Conservation (phyloP, 345 rosid genomes). For the Orychophragmus violaceus region DNA sequence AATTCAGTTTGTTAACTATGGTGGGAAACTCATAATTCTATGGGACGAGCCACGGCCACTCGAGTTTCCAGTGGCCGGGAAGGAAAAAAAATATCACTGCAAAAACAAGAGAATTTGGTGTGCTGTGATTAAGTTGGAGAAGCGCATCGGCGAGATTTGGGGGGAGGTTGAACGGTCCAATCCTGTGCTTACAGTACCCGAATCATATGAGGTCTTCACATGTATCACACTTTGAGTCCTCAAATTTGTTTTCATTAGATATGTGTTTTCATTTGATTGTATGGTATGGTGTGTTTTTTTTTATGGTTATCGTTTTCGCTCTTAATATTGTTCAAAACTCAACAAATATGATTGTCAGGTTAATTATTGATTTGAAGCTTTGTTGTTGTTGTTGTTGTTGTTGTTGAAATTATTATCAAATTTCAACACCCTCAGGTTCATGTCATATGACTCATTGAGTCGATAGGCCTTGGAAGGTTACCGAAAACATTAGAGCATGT, state of each 20-base stretch:
- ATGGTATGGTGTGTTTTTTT: no score
- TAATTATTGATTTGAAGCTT: no score
- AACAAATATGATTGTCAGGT: no score
- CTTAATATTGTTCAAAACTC: no score
- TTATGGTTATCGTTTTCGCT: no score
- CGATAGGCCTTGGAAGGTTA: no score
- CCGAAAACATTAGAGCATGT: no score
- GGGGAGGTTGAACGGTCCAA: not conserved
- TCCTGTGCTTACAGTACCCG: not conserved
- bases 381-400: no score
- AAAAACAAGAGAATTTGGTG: not conserved
- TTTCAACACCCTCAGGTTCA: no score
- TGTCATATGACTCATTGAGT: no score
- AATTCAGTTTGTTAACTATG: not conserved
- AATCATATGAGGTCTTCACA: not conserved
- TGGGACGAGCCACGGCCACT: not conserved
- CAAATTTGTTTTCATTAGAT: not conserved
- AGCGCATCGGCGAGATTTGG: not conserved
- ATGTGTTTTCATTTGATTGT: no score
- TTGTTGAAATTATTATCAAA: no score
- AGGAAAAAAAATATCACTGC: not conserved
- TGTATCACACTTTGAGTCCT: not conserved
- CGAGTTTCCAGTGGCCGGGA: not conserved
- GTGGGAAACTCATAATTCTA: not conserved
- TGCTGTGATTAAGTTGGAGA: not conserved